Evolutionary conservation across 441 rosid species (phyloP), one percentile per base, ranked within the genome.

Genomic region (Bocquillonia castaneifolia): DNA sequence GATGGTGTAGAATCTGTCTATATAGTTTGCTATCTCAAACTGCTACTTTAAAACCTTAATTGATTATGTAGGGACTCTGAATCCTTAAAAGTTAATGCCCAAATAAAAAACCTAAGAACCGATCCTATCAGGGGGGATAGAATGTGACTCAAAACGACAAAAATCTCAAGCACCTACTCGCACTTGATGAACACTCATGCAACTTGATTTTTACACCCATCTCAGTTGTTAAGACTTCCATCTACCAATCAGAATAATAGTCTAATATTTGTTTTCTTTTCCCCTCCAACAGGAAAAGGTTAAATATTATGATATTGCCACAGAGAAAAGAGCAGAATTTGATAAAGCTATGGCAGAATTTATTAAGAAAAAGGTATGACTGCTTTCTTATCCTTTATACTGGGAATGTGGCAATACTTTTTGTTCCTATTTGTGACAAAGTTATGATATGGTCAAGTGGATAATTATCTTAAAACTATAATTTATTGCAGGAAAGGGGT

Each of bases 281-380:
- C 48, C 67, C 48, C 36, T 65, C 67, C 48, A 37, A 59, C 63
- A 93, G 99, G 99, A 91, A 75, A 91, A 93, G 61, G 95, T 93
- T 31, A 83, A 87, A 64, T 91, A 93, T 67, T 93, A 93, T 71
- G 98, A 89, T 75, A 80, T 88, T 36, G 96, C 96, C 63, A 89
- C 89, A 14, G 87, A 78, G 79, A 93, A 89, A 73, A 83, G 96
- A 71, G 91, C 91, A 48, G 96, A 89, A 76, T 91, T 93, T 72
- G 96, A 91, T 67, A 77, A 77, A 73, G 84, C 84, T 69, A 86
- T 81, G 87, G 84, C 86, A 36, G 92, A 84, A 45, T 91, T 84
- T 59, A 75, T 81, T 50, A 89, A 84, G 81, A 83, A 83, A 75
- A 79, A 82, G 96, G 97, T 88, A 71, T 31, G n/a, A 22, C n/a